A percentile compares a stretch with the other conserved stretches of the same genome.
phyloP scores from a whole-genome alignment of 345 rosid species.

The Citrus inodora region DNA sequence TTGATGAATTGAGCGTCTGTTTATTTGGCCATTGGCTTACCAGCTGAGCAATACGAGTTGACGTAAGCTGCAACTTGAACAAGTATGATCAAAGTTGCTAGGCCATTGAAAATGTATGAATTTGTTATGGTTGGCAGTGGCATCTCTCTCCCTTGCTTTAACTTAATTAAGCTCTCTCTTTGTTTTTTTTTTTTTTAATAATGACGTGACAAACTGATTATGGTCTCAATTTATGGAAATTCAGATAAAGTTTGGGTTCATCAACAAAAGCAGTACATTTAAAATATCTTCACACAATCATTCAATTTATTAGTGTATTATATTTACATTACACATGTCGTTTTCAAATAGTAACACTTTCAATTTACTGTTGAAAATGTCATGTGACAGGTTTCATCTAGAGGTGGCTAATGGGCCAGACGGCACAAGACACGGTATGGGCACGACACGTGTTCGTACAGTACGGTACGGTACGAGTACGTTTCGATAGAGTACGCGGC shows the following conservation, averaged over 20 bases:
- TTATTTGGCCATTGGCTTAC: too few relatives aligned
- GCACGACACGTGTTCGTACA: rapidly evolving
- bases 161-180: not conserved
- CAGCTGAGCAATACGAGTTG: too few relatives aligned
- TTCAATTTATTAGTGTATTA: not conserved
- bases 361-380: not conserved
- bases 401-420: rapidly evolving
- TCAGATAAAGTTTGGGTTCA: not conserved
- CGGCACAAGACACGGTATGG: too few relatives aligned
- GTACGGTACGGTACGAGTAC: rapidly evolving
- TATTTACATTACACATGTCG: not conserved
- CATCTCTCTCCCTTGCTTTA: not conserved
- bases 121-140: too few relatives aligned
- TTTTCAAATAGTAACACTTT: not conserved
- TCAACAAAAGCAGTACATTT: not conserved
- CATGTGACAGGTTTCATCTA: not conserved
- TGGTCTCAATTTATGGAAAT: not conserved
- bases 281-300: not conserved
- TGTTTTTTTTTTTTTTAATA: too few relatives aligned
- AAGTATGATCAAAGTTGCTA: not conserved
- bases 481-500: rapidly evolving
- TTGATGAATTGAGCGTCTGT: too few relatives aligned
- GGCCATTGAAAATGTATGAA: not conserved
- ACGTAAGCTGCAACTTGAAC: too few relatives aligned
- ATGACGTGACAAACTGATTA: not conserved